Evolutionary conservation across 2,329 filamentous ascomycete species (phyloP), one percentile per base, ranked within the genome.

Genomic region (Chlorencoelia australis): DNA sequence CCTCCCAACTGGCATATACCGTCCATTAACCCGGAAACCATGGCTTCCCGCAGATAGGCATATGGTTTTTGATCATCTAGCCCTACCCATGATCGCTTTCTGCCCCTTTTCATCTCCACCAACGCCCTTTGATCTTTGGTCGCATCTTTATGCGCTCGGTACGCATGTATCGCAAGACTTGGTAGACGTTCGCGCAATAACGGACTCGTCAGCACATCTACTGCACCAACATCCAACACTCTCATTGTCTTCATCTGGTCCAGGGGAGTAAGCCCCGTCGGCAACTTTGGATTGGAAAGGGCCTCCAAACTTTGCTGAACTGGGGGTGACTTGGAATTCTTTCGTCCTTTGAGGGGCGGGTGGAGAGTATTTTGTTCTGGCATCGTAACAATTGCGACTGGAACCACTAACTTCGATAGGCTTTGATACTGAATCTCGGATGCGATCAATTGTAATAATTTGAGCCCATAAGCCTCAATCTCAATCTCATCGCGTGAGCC

Each of bases 11-110:
- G 82, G 59, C 88, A 94, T 37, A 94, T 94, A 24, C 84, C 78
- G 52, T 79, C 81, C 83, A 94, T 91, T 39, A 95, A 69, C 39
- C 79, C 79, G 2, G 86, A 91, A 4, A 95, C 88, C 86, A 95
- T 94, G 33, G 83, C 84, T 62, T 95, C 88, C 42, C 88, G 73
- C 37, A 95, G 64, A 60, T 94, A 94, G 11, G 85, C 79, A 62
- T 87, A 94, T 1, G 87, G 86, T 56, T 88, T 82, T 49, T 85
- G 75, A 48, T 89, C 83, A 52, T 84, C 75, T 8, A 93, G 72
- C 17, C 88, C 87, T 27, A 94, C 86, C 88, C 88, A 94, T 0
- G 88, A 94, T 35, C 86, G 75, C 59, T 93, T 93, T 37, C 87
- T 73, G 29, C 79, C 77, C 48, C 80, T 77, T 53, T 80, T 81